Base-by-base conservation (phyloP, 2,329 filamentous ascomycete genomes). In the Colletotrichum incanum region DNA sequence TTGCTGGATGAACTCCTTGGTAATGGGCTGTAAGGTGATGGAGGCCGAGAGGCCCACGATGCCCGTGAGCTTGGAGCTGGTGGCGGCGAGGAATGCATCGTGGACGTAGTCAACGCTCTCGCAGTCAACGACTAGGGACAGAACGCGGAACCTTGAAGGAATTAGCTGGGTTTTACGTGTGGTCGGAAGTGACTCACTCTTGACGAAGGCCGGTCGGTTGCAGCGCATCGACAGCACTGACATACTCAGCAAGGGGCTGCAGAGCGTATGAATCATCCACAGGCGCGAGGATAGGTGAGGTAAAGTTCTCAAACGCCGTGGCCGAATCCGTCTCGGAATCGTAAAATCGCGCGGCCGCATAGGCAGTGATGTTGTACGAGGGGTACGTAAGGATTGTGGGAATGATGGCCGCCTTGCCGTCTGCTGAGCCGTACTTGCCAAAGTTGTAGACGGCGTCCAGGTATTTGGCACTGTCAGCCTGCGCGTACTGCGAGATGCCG, bases 381-480 rank as follows among this genome's bases (percentile, higher is more conserved):
- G 72, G 72, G 47, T 68, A 69, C 6, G 69, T 67, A 5, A 74
- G 55, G 5, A 75, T 71, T 26, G 73, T 74, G 11, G 74, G 73
- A 55, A 75, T 75, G 52, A 75, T 74, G 39, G 74, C 73, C 0
- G 66, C 73, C 58, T 72, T 75, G 20, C 55, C 43, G 14, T 75
- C 74, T 0, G 59, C 73, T 20, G 66, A 63, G 6, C 71, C 71
- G 37, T 73, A 55, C n/a, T 65, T 71, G 39, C 70, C 74, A 62
- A 75, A 75, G 73, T 65, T 72, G 71, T 73, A 74, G 50, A 75
- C 71, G 31, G 73, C 73, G 45, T 74, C 74, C 34, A 74, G 67
- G 49, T 73, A 74, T 39, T 64, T 56, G 5, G 34, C 31, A 39
- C 65, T 72, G 31, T 75, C 62, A 12, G 2, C 20, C 56, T 68